A percentile compares a stretch with the other conserved stretches of the same genome.
Conservation (phyloP, 495 filamentous ascomycete species). For the Pseudevernia furfuracea region DNA sequence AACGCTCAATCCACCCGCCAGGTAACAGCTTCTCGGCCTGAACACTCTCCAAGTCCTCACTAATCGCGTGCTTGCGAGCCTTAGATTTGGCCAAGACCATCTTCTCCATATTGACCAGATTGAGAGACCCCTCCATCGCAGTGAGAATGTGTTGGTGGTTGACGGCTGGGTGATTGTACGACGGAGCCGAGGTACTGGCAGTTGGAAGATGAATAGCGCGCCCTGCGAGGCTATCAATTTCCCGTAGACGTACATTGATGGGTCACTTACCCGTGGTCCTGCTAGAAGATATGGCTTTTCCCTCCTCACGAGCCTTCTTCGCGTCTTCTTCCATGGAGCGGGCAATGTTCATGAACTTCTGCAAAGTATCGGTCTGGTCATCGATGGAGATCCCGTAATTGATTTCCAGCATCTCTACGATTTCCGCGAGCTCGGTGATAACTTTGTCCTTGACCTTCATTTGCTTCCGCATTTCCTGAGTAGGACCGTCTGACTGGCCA, state of each 20-base stretch:
- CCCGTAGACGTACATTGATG: background rate
- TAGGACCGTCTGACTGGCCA: background rate
- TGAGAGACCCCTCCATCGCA: background rate
- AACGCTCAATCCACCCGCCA: background rate
- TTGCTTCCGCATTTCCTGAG: background rate
- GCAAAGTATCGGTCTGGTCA: background rate
- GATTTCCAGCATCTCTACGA: constrained; percentile 10
- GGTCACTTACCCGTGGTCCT: background rate
- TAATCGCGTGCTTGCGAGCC: background rate
- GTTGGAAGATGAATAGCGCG: background rate
- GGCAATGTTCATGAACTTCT: background rate
- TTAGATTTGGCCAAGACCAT: background rate
- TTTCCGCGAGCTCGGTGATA: background rate
- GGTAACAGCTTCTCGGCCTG: background rate
- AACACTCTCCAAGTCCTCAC: background rate
- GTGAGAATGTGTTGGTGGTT: background rate
- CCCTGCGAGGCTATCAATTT: background rate
- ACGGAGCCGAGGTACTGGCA: background rate
- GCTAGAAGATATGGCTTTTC: background rate
- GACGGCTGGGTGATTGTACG: background rate
- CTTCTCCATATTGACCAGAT: background rate
- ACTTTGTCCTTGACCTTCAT: background rate
- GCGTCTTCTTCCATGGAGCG: background rate
- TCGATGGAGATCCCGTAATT: background rate
- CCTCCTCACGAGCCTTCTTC: background rate